Conservation (phyloP, 2,329 filamentous ascomycete genomes). For the Pseudogymnoascus sp. region DNA sequence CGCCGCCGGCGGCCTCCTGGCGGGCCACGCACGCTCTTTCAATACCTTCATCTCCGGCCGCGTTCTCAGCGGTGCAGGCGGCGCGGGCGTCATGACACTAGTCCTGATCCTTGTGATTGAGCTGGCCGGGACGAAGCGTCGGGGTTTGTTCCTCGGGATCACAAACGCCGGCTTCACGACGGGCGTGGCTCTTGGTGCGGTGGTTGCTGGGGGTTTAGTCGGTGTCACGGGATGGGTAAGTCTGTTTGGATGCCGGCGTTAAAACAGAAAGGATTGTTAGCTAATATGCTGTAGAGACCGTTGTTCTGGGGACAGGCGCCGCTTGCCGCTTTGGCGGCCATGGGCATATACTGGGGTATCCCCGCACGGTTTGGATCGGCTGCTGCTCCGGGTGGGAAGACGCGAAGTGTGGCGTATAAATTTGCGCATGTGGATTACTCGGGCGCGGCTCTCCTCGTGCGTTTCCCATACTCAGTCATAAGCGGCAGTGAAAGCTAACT, state of each 20-base stretch:
- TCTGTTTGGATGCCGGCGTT: constrained; percentile 5
- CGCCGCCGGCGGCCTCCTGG: constrained; percentile 54
- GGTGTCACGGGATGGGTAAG: constrained; percentile 61
- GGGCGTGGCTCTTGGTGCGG: constrained; percentile 62
- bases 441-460: constrained; percentile 58
- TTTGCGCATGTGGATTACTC: constrained; percentile 64
- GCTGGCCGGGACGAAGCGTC: constrained; percentile 53
- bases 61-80: constrained; percentile 58
- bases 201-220: constrained; percentile 58
- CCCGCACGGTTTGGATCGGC: constrained; percentile 37
- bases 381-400: constrained; percentile 28
- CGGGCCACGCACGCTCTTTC: constrained; percentile 51
- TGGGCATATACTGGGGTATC: constrained; percentile 56
- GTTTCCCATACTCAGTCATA: constrained; percentile 15
- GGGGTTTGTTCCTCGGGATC: constrained; percentile 66
- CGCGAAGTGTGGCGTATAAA: constrained; percentile 38
- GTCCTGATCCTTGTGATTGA: constrained; percentile 71
- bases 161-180: constrained; percentile 65
- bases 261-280: not conserved
- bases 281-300: constrained; percentile 44
- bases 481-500: not conserved
- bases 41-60: constrained; percentile 59
- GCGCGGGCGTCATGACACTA: constrained; percentile 63
- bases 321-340: constrained; percentile 49
- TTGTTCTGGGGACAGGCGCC: constrained; percentile 69